Base-by-base conservation (phyloP, 2,329 filamentous ascomycete genomes). In the Metarhizium humberi region DNA sequence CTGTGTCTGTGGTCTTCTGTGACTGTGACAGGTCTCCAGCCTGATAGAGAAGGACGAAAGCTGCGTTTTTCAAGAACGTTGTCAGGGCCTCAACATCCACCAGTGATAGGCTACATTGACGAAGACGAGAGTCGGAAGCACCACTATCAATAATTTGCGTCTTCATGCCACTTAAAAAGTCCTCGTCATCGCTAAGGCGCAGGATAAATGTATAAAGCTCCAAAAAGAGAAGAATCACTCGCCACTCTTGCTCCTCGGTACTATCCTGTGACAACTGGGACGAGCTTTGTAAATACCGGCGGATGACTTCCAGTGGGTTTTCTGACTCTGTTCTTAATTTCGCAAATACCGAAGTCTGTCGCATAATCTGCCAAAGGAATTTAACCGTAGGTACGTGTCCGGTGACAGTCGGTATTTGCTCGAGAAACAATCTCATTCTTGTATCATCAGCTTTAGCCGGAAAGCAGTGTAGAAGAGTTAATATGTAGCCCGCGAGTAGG, bases 141-240 rank as follows among this genome's bases (percentile, higher is more conserved):
- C 67, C 70, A 20, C 63, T 66, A n/a, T 71, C 69, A 20, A 73
- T 61, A 34, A 68, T 56, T 54, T 65, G 61, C 30, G 75, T 73
- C 43, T 69, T 73, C 58, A 80, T 72, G 55, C 78, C 78, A 55
- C 83, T 81, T 58, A 95, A 87, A 66, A 99, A 99, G 63, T 99
- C 94, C 61, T 97, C 92, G 60, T 99, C 94, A 62, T 99, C 94
- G 67, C 92, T 95, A 38, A 97, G 83, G 62, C 94, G 88, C 13
- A 97, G 75, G 2, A 96, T 84, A 67, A 97, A 97, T 2, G 88
- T 90, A 67, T 96, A 99, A 0, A 99, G 79, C 64, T 99, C 94
- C 6, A 99, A 78, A 66, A 99, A 97, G 0, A 99, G 79, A 0
- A 97, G 76, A 46, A 96, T 82, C 1, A 94, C 85, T 18, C 87